Conservation (phyloP, 164 flowering plant species). For the Brasenia schreberi region DNA sequence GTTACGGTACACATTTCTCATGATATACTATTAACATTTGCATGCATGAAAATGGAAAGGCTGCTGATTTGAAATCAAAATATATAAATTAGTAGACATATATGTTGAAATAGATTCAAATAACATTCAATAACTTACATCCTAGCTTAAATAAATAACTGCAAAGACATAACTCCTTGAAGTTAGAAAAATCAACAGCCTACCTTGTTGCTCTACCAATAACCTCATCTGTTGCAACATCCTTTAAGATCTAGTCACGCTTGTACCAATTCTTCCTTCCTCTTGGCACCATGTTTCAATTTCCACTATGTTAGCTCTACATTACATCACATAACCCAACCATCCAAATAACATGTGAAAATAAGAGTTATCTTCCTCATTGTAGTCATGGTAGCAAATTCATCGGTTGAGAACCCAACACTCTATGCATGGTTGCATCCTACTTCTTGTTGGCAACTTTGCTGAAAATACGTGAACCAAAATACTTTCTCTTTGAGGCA, state of each 20-base stretch:
- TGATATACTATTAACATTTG: no score
- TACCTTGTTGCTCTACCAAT: constrained; percentile 98
- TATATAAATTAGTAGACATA: background rate
- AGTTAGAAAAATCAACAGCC: background rate
- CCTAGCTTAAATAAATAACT: background rate
- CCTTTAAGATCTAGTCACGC: constrained; percentile 96
- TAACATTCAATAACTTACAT: background rate
- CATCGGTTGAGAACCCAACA: constrained; percentile 94
- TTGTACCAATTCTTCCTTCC: constrained; percentile 88
- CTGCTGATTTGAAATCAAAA: no score
- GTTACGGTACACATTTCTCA: no score
- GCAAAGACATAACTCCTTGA: background rate
- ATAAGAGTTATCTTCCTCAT: constrained; percentile 89
- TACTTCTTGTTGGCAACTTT: no score
- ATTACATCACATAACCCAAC: background rate
- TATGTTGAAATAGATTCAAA: background rate
- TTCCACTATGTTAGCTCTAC: constrained; percentile 92
- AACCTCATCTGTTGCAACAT: constrained; percentile 64
- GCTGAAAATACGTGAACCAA: no score
- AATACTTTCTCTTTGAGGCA: no score
- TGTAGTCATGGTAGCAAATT: constrained; percentile 79
- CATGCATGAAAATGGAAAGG: no score
- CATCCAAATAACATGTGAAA: background rate
- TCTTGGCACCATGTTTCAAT: constrained; percentile 97
- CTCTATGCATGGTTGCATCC: constrained; percentile 94